A percentile compares a stretch with the other conserved stretches of the same genome.
phyloP scores from a whole-genome alignment of 306 rosid genomes.

The Arachis hypogaea region DNA sequence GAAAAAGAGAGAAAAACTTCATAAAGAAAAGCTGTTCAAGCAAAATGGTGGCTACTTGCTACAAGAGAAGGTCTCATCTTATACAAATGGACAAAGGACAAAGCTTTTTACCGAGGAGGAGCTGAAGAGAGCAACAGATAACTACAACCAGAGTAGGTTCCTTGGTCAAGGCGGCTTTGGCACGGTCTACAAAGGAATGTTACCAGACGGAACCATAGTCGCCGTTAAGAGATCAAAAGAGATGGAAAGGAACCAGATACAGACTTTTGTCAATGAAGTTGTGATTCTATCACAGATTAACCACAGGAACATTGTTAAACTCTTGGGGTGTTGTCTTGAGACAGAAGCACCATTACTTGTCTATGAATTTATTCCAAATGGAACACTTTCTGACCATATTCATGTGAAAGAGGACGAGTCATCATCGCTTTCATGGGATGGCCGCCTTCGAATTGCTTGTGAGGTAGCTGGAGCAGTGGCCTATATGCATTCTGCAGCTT shows the following conservation, averaged over 20 bases:
- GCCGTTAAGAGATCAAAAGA: slow-evolving; percentile 50
- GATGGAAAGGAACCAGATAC: slow-evolving; percentile 44
- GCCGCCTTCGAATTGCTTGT: slow-evolving; percentile 53
- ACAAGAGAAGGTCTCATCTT: slow-evolving; percentile 44
- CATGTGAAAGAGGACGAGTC: slow-evolving; percentile 37
- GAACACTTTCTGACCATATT: slow-evolving; percentile 56
- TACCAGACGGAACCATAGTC: slow-evolving; percentile 51
- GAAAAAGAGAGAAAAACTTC: slow-evolving; percentile 32
- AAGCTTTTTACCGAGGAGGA: slow-evolving; percentile 55
- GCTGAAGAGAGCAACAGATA: slow-evolving; percentile 52
- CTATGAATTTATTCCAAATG: slow-evolving; percentile 63
- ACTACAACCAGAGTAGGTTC: slow-evolving; percentile 46
- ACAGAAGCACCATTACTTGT: slow-evolving; percentile 59
- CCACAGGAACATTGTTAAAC: slow-evolving; percentile 60
- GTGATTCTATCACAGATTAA: slow-evolving; percentile 57
- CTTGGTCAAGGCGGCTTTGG: slow-evolving; percentile 54
- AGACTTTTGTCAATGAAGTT: slow-evolving; percentile 53
- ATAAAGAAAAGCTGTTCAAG: slow-evolving; percentile 49
- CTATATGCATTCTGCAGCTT: slow-evolving; percentile 69
- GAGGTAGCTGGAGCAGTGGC: slow-evolving; percentile 75
- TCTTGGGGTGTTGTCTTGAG: slow-evolving; percentile 65
- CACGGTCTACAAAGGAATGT: slow-evolving; percentile 50
- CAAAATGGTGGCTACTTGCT: slow-evolving; percentile 65
- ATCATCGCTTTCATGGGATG: slow-evolving; percentile 50
- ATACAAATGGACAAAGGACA: slow-evolving; percentile 43